These are phyloP conservation scores for Austroboletus niveus DNA, from an alignment of 1,284 basidiomycete species.

Conservation along the genomic window DNA sequence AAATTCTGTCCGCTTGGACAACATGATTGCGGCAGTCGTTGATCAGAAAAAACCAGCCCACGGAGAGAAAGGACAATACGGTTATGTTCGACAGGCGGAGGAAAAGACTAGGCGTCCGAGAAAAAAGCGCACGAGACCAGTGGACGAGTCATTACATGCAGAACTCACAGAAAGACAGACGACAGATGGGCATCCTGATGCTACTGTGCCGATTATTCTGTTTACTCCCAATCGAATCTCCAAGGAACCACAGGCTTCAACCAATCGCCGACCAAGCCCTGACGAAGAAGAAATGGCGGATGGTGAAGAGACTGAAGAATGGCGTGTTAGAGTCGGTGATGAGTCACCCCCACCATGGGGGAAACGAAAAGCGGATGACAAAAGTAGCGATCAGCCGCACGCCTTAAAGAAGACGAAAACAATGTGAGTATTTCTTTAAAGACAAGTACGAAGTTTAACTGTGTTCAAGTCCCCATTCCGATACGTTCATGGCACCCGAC, in stretches of 20 bases:
- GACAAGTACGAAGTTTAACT: neutral
- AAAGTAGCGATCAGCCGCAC: constrained; percentile 16
- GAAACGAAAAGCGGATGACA: constrained; percentile 49
- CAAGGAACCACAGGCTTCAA: constrained; percentile 13
- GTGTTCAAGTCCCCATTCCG: constrained; percentile 5
- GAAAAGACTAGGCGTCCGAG: constrained; percentile 58
- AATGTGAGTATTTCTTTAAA: constrained; percentile 24
- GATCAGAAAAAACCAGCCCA: constrained; percentile 60
- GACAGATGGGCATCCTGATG: constrained; percentile 15
- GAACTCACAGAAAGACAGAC: constrained; percentile 25
- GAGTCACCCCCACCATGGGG: constrained; percentile 67
- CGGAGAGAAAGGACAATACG: constrained; percentile 75
- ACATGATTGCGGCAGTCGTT: constrained; percentile 60
- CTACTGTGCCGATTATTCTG: constrained; percentile 26
- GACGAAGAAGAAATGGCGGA: constrained; percentile 60
- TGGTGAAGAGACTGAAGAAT: constrained; percentile 56
- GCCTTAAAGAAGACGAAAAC: constrained; percentile 27
- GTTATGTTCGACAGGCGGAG: constrained; percentile 69
- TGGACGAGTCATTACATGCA: constrained; percentile 24
- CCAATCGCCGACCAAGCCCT: constrained; percentile 33
- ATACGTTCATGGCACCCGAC: constrained; percentile 8
- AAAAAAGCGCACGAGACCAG: constrained; percentile 43
- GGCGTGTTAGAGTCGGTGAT: constrained; percentile 61
- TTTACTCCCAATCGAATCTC: constrained; percentile 23
- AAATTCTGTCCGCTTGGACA: constrained; percentile 63